Evolutionary conservation across 768 basidiomycete genomes (phyloP).

Genomic region (Lepiota subincarnata): DNA sequence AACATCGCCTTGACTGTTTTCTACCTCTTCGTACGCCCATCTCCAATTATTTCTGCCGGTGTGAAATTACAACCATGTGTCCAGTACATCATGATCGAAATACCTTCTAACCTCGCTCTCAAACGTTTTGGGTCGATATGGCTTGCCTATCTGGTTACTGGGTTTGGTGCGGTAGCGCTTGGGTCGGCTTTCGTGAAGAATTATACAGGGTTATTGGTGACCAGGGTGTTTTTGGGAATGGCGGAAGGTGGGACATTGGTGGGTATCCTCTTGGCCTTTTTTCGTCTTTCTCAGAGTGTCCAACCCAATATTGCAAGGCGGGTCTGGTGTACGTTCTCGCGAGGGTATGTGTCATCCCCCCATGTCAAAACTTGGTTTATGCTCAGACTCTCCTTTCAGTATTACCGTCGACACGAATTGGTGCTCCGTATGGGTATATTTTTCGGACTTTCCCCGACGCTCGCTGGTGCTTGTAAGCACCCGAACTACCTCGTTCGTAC

Average conservation of each 20-base stretch:
- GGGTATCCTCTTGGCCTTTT: constrained; percentile 12
- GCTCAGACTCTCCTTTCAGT: constrained; percentile 17
- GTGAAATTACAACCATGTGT: background rate
- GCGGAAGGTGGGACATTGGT: constrained; percentile 41
- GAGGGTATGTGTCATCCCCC: constrained; percentile 25
- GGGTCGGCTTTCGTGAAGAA: constrained; percentile 35
- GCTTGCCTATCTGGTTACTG: constrained; percentile 33
- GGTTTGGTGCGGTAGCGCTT: constrained; percentile 34
- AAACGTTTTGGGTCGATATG: constrained; percentile 37
- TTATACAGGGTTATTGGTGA: constrained; percentile 30
- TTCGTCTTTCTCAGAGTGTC: background rate
- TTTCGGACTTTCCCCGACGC: constrained; percentile 28
- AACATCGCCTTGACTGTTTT: constrained; percentile 39
- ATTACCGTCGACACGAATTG: constrained; percentile 31
- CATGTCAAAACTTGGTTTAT: background rate
- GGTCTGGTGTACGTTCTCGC: constrained; percentile 36
- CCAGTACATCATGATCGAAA: constrained; percentile 34
- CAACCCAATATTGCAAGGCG: constrained; percentile 22
- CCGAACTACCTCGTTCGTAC: background rate
- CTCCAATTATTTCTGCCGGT: background rate
- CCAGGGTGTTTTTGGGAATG: constrained; percentile 36
- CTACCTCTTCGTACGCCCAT: constrained; percentile 31
- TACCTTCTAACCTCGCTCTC: constrained; percentile 39
- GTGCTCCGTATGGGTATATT: constrained; percentile 33
- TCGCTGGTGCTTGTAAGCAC: constrained; percentile 33